These are phyloP conservation scores for Vitis rupestris DNA, from an alignment of 164 flowering plant genomes.

Conservation along the genomic window DNA sequence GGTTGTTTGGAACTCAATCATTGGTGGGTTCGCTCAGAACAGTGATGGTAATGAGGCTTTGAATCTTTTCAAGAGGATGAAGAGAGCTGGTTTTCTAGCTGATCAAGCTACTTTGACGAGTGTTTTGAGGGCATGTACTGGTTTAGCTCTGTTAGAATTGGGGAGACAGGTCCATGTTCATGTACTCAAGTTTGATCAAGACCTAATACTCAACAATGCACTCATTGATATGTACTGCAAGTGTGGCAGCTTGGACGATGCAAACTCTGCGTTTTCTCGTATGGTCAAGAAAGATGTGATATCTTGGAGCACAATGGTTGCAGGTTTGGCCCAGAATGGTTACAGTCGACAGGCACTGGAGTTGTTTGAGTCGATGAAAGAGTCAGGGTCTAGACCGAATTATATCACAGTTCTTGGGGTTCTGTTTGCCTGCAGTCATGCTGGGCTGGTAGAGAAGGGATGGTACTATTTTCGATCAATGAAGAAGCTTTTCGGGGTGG, in stretches of 20 bases:
- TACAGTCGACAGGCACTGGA: conserved; percentile 58
- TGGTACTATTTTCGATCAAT: conserved; percentile 63
- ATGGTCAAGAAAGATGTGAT: conserved; percentile 74
- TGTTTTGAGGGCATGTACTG: conserved; percentile 78
- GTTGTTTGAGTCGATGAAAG: conserved; percentile 65
- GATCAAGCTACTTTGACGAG: conserved; percentile 70
- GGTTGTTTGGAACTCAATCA: conserved; percentile 85
- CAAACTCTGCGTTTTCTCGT: conserved; percentile 41
- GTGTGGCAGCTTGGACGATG: conserved; percentile 84
- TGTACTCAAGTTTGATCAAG: conserved; percentile 59
- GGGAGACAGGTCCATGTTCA: conserved; percentile 90
- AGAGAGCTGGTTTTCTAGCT: conserved; percentile 57
- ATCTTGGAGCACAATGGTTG: conserved; percentile 94
- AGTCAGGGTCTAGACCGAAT: conserved; percentile 55
- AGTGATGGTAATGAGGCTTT: conserved; percentile 64
- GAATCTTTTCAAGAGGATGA: conserved; percentile 67
- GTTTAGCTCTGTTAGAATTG: conserved; percentile 61
- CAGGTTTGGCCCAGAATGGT: conserved; percentile 87
- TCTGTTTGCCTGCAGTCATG: conserved; percentile 92
- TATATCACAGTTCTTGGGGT: conserved; percentile 71
- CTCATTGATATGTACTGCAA: conserved; percentile 94
- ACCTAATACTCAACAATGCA: conserved; percentile 76
- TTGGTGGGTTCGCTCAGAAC: conserved; percentile 80
- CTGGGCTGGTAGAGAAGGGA: conserved; percentile 75
- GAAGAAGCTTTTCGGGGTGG: conserved; percentile 57